Evolutionary conservation across 1,284 basidiomycete genomes (phyloP), one percentile per base, ranked within the genome.

Genomic region (Sporisorium reilianum): DNA sequence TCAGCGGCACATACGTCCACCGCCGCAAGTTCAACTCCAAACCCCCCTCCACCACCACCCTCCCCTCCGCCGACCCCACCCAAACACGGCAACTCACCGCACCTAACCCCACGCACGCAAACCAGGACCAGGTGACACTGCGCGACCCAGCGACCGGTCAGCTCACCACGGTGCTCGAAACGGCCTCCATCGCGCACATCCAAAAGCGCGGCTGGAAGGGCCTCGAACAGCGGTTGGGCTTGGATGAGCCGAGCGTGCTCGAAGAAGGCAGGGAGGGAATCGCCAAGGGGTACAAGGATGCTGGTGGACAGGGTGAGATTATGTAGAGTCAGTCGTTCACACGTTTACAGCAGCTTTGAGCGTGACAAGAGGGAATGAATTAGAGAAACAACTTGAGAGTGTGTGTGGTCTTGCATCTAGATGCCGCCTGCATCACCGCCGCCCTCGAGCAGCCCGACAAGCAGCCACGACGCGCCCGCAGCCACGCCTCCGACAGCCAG

Each of bases 181-280:
- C 75, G 7, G 85, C 85, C 12, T 80, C 82, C 2, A 79, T 79
- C 54, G 88, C 90, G 80, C 93, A 91, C 82, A 85, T 94, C 10
- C 89, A 90, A 49, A 86, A 86, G 25, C 88, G 95, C 28, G 89
- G 89, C 0, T 99, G 92, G 86, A 89, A 89, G 59, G 97, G 96
- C 0, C 87, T 99, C 12, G 95, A 98, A 74, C 87, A 89, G 28
- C 88, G 92, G 11, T 80, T 92, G 16, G 95, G 94, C 0, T 86
- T 92, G 83, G 93, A 96, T 80, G 89, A 88, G 10, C 94, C 95
- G 0, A 90, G 92, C 66, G 81, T 90, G 49, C 86, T 99, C 57
- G 93, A 97, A 85, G 91, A 96, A 85, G 96, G 94, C 1, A 87
- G 93, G 62, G 92, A 89, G 74, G 96, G 96, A 5, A 92, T 97